Conservation (phyloP, 208 protist species). For the Blechomonas ayalai region DNA sequence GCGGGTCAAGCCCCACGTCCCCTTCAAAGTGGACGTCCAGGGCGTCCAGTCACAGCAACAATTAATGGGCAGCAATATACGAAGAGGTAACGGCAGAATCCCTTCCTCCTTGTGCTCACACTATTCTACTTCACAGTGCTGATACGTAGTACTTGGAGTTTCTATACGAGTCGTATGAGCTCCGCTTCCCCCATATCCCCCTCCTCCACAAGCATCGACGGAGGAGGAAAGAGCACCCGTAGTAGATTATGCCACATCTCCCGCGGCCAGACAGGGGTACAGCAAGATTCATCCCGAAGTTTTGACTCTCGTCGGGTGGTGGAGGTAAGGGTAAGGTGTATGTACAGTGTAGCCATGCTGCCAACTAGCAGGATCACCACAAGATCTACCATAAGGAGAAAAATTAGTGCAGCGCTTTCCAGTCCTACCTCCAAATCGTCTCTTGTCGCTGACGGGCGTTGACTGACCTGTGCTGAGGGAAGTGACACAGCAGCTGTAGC, state of each 20-base stretch:
- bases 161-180: no score
- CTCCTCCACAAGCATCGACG: slow-evolving; percentile 3
- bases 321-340: slow-evolving; percentile 46
- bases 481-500: slow-evolving; percentile 4
- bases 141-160: no score
- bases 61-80: no score
- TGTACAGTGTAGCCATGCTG: slow-evolving; percentile 37
- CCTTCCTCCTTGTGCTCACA: no score
- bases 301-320: slow-evolving; percentile 20
- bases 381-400: slow-evolving; percentile 38
- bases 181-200: no score
- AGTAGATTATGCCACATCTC: slow-evolving; percentile 11
- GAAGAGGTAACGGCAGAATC: no score
- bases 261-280: background rate
- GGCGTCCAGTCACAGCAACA: no score
- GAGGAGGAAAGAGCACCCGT: slow-evolving; percentile 10
- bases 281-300: no score
- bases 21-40: no score
- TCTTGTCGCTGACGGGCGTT: background rate
- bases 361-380: slow-evolving; percentile 49
- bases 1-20: no score
- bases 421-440: background rate
- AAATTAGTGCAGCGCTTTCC: background rate
- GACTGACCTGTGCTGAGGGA: slow-evolving; percentile 18
- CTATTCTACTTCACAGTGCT: no score